Evolutionary conservation across 78 protist genomes (phyloP).

Genomic region (Mastigamoeba balamuthi): DNA sequence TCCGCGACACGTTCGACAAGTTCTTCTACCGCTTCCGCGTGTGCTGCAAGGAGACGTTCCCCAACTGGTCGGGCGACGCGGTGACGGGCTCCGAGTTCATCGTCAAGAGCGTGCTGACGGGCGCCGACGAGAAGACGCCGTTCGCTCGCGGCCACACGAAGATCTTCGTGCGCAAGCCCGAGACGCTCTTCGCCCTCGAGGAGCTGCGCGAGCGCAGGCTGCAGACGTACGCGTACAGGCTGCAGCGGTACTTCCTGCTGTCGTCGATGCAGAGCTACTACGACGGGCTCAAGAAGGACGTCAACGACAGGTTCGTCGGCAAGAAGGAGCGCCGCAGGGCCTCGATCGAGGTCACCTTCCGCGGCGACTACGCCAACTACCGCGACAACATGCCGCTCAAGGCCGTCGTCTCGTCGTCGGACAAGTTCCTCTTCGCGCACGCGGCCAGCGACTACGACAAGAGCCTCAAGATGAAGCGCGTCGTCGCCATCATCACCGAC

Average conservation of each 20-base stretch:
- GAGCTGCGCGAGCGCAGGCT: conserved; percentile 53
- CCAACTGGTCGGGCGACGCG: conserved; percentile 29
- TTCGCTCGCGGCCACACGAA: conserved; percentile 61
- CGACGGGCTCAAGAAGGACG: conserved; percentile 31
- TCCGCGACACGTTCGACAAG: conserved; percentile 64
- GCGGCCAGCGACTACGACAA: conserved; percentile 17
- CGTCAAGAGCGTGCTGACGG: conserved; percentile 22
- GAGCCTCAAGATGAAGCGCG: conserved; percentile 16
- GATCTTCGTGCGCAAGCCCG: conserved; percentile 68
- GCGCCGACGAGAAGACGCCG: conserved; percentile 20
- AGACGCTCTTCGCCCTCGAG: conserved; percentile 50
- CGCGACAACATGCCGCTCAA: conserved; percentile 48
- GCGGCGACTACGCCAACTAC: conserved; percentile 43
- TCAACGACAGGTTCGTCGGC: conserved; percentile 10
- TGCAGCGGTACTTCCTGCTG: conserved; percentile 44
- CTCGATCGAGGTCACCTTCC: conserved; percentile 35
- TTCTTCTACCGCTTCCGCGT: conserved; percentile 61
- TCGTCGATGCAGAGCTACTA: conserved; percentile 34
- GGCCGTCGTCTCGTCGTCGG: conserved; percentile 26
- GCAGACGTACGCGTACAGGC: conserved; percentile 43
- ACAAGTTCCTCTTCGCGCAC: conserved; percentile 41
- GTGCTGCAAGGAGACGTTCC: conserved; percentile 53
- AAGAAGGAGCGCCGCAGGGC: conserved; percentile 44
- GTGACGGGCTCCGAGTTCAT: conserved; percentile 21
- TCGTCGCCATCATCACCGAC: conserved; percentile 26